These are phyloP conservation scores for Solanum dulcamara DNA, from an alignment of 257 asterid genomes.

Conservation along the genomic window DNA sequence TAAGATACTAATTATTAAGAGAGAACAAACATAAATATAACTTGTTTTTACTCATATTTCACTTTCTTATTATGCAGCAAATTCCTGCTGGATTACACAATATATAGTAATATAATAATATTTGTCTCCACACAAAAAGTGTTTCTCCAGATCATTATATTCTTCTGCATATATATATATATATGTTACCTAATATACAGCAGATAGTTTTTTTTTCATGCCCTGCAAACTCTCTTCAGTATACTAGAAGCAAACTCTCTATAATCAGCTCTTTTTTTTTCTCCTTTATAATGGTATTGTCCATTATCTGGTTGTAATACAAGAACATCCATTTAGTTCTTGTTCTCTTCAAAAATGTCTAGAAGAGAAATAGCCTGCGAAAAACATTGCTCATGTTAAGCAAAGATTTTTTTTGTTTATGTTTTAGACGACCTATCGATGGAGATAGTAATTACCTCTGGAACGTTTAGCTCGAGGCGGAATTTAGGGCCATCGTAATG, in stretches of 20 bases:
- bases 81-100: not conserved
- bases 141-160: not conserved
- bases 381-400: not conserved
- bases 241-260: not conserved
- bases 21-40: not conserved
- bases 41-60: not conserved
- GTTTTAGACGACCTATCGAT: not conserved
- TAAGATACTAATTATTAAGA: not conserved
- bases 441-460: slow-evolving; percentile 48
- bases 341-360: slow-evolving; percentile 67
- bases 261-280: not conserved
- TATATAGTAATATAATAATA: not conserved
- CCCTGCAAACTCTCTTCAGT: not conserved
- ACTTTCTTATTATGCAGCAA: not conserved
- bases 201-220: not conserved
- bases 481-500: slow-evolving; percentile 98
- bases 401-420: not conserved
- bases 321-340: slow-evolving; percentile 3
- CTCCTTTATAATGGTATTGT: not conserved
- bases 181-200: not conserved
- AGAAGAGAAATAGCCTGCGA: slow-evolving; percentile 77
- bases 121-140: not conserved
- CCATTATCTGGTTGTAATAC: not conserved
- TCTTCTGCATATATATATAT: not conserved
- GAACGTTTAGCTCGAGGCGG: slow-evolving; percentile 81